phyloP scores from a whole-genome alignment of 768 basidiomycete genomes.

The Cantharellus anzutake region DNA sequence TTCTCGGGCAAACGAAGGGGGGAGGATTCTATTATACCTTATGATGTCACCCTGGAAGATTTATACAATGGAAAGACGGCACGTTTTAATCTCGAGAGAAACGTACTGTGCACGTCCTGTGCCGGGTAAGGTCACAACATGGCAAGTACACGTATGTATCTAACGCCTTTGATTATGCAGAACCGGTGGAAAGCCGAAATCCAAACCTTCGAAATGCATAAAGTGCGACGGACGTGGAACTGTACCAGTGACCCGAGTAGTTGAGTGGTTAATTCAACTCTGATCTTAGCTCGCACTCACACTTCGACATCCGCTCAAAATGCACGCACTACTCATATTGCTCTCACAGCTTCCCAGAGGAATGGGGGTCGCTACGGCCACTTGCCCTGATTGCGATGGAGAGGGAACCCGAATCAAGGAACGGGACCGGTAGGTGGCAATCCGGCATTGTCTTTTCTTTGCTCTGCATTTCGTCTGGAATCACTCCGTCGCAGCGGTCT shows the following conservation, averaged over 20 bases:
- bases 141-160: too few relatives aligned
- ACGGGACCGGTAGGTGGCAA: slow-evolving; percentile 47
- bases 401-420: slow-evolving; percentile 44
- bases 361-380: slow-evolving; percentile 17
- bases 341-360: slow-evolving; percentile 14
- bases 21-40: slow-evolving; percentile 54
- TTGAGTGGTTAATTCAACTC: slow-evolving; percentile 11
- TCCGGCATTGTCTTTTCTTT: too few relatives aligned
- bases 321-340: not conserved
- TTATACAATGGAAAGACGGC: slow-evolving; percentile 81
- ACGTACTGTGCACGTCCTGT: slow-evolving; percentile 58
- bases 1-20: slow-evolving; percentile 21
- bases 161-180: slow-evolving; percentile 20
- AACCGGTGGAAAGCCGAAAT: slow-evolving; percentile 60
- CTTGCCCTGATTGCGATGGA: slow-evolving; percentile 20
- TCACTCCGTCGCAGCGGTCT: too few relatives aligned
- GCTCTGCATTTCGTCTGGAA: too few relatives aligned
- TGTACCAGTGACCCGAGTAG: slow-evolving; percentile 17
- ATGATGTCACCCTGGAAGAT: slow-evolving; percentile 81
- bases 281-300: not conserved
- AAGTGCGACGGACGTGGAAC: slow-evolving; percentile 67
- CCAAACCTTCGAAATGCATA: slow-evolving; percentile 69
- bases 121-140: slow-evolving; percentile 38
- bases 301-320: not conserved
- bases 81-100: slow-evolving; percentile 77